Base-by-base conservation (phyloP, 441 rosid genomes). In the Mallotus japonicus region DNA sequence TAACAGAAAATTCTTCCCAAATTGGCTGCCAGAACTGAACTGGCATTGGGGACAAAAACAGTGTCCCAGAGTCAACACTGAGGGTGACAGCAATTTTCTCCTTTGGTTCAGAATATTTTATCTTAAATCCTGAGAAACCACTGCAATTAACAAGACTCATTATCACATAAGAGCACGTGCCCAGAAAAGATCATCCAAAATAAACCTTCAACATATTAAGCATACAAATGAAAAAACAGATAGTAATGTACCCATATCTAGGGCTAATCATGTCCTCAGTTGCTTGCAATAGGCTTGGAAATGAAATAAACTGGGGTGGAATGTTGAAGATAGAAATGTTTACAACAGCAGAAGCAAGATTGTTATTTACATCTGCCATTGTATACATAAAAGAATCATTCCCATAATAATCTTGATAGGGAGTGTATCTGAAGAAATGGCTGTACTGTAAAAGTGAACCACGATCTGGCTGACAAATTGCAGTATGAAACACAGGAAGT, bases 401-500 rank as follows among this genome's bases (percentile, higher is more conserved):
- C 70, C 97, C 97, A 0, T 79, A 86, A 80, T 84, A 88, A 78
- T 84, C 89, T 68, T 79, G 86, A 61, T 81, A 77, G 65, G 97
- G 99, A 7, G 99, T 89, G 80, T 94, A 94, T 79, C 99, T 77
- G 24, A 94, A 84, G 28, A 89, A 69, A 73, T 72, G 85, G 51
- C 87, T 96, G 70, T 83, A 76, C 62, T 82, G 89, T 16, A 92
- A 82, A 73, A 94, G 87, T 61, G 99, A 94, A 80, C 97, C 99
- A 71, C 82, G 86, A 74, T 46, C 83, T 75, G 97, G 95, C 97
- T 94, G 87, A 78, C 62, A 82, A 73, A 74, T 69, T 44, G 62
- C 20, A 71, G 65, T 37, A 37, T 15, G 24, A 2, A 42, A 53
- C 67, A 20, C 13, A 51, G 47, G 5, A 54, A 65, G 74, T 73